These are phyloP conservation scores for Zalaria obscura DNA, from an alignment of 2,329 filamentous ascomycete species.

Conservation along the genomic window DNA sequence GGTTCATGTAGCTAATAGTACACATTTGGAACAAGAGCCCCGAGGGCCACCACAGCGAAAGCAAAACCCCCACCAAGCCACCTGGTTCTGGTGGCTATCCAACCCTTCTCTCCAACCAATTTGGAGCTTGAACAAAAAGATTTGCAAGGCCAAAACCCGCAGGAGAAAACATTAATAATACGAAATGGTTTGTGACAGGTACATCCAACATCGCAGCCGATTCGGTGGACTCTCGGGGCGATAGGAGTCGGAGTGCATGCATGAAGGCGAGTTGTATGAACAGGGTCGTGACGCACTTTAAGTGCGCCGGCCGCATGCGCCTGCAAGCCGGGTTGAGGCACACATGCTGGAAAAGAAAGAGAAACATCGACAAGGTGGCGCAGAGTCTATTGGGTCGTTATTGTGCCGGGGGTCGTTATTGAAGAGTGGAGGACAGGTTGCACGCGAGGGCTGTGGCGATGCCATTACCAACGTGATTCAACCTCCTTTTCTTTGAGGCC, in stretches of 20 bases:
- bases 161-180: conserved; percentile 5
- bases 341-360: background rate
- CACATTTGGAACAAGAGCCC: too few relatives aligned
- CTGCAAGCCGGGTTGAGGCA: background rate
- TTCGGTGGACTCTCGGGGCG: background rate
- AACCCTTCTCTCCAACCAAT: conserved; percentile 1
- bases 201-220: background rate
- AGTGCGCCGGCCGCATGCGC: background rate
- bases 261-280: background rate
- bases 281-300: background rate
- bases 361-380: background rate
- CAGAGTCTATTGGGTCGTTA: conserved; percentile 4
- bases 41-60: background rate
- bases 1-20: too few relatives aligned
- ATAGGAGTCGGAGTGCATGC: too few relatives aligned
- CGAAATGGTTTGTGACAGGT: background rate
- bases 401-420: conserved; percentile 1
- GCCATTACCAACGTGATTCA: conserved; percentile 4
- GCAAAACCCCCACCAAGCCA: background rate
- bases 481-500: conserved; percentile 79
- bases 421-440: background rate
- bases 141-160: background rate
- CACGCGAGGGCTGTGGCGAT: background rate
- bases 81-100: background rate
- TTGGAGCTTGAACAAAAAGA: background rate